Conservation (phyloP, 1,284 basidiomycete species). For the Inonotus obliquus region DNA sequence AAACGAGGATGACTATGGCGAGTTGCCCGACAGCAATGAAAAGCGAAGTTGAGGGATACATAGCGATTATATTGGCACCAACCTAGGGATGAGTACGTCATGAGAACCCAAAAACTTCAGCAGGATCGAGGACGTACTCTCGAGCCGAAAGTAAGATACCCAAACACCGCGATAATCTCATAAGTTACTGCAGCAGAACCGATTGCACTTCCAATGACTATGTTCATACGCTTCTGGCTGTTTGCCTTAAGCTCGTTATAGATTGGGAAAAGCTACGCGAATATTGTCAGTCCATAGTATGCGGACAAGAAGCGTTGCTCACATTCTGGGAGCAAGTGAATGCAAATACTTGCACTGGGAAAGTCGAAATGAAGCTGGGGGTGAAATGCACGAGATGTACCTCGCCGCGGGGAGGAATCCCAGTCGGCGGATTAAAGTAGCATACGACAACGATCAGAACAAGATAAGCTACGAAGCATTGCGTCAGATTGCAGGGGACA, state of each 20-base stretch:
- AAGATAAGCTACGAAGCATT: slow-evolving; percentile 53
- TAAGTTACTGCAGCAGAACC: slow-evolving; percentile 77
- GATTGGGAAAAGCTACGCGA: slow-evolving; percentile 75
- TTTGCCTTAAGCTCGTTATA: slow-evolving; percentile 90
- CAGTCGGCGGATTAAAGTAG: slow-evolving; percentile 67
- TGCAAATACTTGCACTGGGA: slow-evolving; percentile 94
- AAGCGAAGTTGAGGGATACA: slow-evolving; percentile 91
- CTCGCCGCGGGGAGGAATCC: slow-evolving; percentile 57
- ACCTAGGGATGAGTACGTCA: slow-evolving; percentile 45
- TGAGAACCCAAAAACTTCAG: background rate
- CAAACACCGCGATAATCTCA: slow-evolving; percentile 81
- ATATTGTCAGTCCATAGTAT: background rate
- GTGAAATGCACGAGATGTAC: slow-evolving; percentile 68
- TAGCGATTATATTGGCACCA: slow-evolving; percentile 87
- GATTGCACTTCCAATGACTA: slow-evolving; percentile 83
- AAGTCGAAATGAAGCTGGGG: slow-evolving; percentile 76
- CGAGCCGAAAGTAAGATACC: slow-evolving; percentile 94
- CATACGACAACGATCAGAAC: slow-evolving; percentile 69
- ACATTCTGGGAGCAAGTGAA: slow-evolving; percentile 92
- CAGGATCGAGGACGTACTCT: slow-evolving; percentile 40
- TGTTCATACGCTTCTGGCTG: slow-evolving; percentile 80
- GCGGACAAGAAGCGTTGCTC: slow-evolving; percentile 26
- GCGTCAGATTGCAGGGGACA: slow-evolving; percentile 10
- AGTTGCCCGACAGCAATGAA: slow-evolving; percentile 92
- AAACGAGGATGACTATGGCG: slow-evolving; percentile 87